Conservation (phyloP, 1,284 basidiomycete species). For the Ganoderma sinense region DNA sequence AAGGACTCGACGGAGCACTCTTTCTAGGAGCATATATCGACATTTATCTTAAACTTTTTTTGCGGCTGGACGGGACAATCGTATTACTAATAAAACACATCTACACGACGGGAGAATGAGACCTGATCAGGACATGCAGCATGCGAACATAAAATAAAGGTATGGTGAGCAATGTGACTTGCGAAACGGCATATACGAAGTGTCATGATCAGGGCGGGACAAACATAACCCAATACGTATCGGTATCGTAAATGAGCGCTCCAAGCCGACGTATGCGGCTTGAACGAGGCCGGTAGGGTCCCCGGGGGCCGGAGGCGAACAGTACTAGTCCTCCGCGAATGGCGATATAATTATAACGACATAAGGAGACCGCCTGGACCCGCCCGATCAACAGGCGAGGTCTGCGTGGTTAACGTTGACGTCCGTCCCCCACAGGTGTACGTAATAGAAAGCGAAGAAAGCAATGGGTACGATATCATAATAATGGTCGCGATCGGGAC, state of each 20-base stretch:
- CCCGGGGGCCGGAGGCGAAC: background rate
- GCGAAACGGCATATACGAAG: background rate
- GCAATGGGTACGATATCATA: conserved; percentile 10
- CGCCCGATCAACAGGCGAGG: conserved; percentile 14
- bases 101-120: background rate
- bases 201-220: background rate
- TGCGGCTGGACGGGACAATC: background rate
- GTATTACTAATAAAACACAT: conserved; percentile 16
- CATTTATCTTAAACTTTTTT: conserved; percentile 4
- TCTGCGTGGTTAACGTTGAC: background rate
- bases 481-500: conserved; percentile 8
- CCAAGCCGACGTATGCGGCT: background rate
- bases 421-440: conserved; percentile 1
- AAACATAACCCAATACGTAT: conserved; percentile 3
- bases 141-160: background rate
- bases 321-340: background rate
- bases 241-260: conserved; percentile 20
- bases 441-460: background rate
- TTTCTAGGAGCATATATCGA: conserved; percentile 52
- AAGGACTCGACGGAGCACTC: conserved; percentile 87
- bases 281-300: background rate
- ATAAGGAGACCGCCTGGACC: background rate
- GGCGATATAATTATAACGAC: background rate
- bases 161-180: background rate
- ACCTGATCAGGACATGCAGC: background rate